Base-by-base conservation (phyloP, 2,329 filamentous ascomycete genomes). In the Ophiocordyceps robertsii region DNA sequence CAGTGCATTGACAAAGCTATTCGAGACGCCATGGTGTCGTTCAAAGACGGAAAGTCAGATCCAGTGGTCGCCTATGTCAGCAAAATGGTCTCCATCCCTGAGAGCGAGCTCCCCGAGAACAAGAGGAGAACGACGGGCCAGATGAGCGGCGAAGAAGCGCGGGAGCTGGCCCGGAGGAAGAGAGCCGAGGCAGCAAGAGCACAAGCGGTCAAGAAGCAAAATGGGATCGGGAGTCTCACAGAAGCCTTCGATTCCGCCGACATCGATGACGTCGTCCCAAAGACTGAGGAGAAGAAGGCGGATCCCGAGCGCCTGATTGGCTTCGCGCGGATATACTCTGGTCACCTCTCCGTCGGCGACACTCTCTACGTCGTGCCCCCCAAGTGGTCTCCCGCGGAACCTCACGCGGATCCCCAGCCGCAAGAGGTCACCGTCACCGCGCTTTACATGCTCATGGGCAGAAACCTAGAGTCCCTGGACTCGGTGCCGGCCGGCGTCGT, bases 11-110 rank as follows among this genome's bases (percentile, higher is more conserved):
- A 84, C 42, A 64, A 74, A 2, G 65, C 69, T 7, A 66, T 96
- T 42, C 82, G 78, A 51, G 70, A 83, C n/a, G 86, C 90, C 6
- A 90, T 96, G 80, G 65, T 84, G 2, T 71, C 79, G 0, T 95
- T 94, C 57, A 84, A 84, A 54, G 76, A 76, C 4, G 72, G 70
- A 0, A 70, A 75, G 33, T 71, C 79, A 0, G 82, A 84, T 44
- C 89, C 90, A 0, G 79, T 94, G 0, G 86, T 98, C 2, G 90
- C 86, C 9, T 98, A 95, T 51, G 85, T 98, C 46, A 96, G 90
- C 65, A 98, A 98, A 60, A 95, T 98, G 88, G 85, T 96, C 2
- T 92, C 92, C 0, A 73, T 98, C 12, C 90, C 88, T 0, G 86
- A 93, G 55, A 95, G 86, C 60, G 90, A 98, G 53, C 68, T 98